Conservation (phyloP, 306 rosid genomes). For the Sicyos edulis region DNA sequence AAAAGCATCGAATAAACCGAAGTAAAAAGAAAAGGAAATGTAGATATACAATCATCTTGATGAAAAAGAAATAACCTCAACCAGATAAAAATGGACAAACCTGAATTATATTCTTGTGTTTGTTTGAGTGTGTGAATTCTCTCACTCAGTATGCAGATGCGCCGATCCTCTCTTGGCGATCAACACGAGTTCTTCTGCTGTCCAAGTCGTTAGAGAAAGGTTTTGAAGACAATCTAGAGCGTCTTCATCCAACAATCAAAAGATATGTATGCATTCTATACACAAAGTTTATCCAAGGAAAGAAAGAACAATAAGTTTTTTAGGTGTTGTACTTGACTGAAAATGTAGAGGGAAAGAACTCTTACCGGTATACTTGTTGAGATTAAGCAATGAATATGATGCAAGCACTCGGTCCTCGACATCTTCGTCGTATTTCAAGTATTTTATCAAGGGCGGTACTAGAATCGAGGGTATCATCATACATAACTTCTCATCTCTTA, state of each 20-base stretch:
- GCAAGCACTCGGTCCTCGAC: slow-evolving; percentile 78
- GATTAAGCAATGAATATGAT: slow-evolving; percentile 54
- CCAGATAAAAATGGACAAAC: neutral
- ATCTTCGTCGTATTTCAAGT: slow-evolving; percentile 50
- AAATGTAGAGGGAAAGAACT: slow-evolving; percentile 5
- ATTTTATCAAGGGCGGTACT: slow-evolving; percentile 42
- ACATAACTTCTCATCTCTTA: slow-evolving; percentile 36
- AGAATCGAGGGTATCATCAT: slow-evolving; percentile 47
- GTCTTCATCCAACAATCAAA: slow-evolving; percentile 33
- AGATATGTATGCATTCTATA: slow-evolving; percentile 30
- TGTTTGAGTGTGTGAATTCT: neutral
- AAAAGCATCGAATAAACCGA: neutral
- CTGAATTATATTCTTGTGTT: slow-evolving; percentile 14
- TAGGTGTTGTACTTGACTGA: neutral
- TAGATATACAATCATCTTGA: neutral
- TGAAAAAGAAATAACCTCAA: neutral
- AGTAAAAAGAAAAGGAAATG: neutral
- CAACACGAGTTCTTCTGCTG: slow-evolving; percentile 59
- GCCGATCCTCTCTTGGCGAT: slow-evolving; percentile 28
- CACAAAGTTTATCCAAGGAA: slow-evolving; percentile 16
- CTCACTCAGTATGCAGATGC: neutral
- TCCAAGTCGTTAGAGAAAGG: slow-evolving; percentile 79
- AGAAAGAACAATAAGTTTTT: neutral
- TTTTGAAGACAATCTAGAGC: slow-evolving; percentile 47
- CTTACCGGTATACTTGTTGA: slow-evolving; percentile 53